Conservation (phyloP, 441 rosid genomes). For the Heliophila coronopifolia region DNA sequence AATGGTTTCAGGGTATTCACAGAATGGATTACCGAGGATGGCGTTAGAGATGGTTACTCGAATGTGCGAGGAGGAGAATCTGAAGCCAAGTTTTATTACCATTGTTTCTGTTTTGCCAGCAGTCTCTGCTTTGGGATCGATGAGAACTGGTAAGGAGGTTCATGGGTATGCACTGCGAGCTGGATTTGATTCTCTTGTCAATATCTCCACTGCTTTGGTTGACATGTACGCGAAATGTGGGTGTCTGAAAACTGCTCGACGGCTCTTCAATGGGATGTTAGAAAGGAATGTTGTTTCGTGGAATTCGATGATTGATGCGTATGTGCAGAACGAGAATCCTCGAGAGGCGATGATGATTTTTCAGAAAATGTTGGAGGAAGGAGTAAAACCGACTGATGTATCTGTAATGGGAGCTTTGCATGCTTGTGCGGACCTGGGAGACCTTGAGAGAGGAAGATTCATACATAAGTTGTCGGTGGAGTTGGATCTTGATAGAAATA, state of each 20-base stretch:
- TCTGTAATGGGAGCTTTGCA: conserved; percentile 68
- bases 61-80: conserved; percentile 54
- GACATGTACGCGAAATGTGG: conserved; percentile 71
- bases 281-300: conserved; percentile 51
- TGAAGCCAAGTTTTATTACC: conserved; percentile 59
- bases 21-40: conserved; percentile 55
- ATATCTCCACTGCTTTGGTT: conserved; percentile 62
- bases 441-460: conserved; percentile 57
- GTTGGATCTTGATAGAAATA: conserved; percentile 46
- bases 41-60: conserved; percentile 51
- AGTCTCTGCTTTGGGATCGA: conserved; percentile 46
- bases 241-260: conserved; percentile 35
- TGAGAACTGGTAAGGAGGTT: conserved; percentile 59
- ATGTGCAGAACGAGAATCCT: conserved; percentile 47
- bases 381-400: conserved; percentile 71
- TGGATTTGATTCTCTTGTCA: conserved; percentile 55
- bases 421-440: conserved; percentile 75
- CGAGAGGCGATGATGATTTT: conserved; percentile 44
- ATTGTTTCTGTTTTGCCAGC: conserved; percentile 78
- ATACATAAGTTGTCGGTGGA: conserved; percentile 51
- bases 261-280: conserved; percentile 44
- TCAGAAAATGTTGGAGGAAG: conserved; percentile 63
- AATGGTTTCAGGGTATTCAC: conserved; percentile 69
- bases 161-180: conserved; percentile 64
- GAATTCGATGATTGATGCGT: conserved; percentile 65